Conservation (phyloP, 495 filamentous ascomycete genomes). For the Lasiosphaeria hispida region DNA sequence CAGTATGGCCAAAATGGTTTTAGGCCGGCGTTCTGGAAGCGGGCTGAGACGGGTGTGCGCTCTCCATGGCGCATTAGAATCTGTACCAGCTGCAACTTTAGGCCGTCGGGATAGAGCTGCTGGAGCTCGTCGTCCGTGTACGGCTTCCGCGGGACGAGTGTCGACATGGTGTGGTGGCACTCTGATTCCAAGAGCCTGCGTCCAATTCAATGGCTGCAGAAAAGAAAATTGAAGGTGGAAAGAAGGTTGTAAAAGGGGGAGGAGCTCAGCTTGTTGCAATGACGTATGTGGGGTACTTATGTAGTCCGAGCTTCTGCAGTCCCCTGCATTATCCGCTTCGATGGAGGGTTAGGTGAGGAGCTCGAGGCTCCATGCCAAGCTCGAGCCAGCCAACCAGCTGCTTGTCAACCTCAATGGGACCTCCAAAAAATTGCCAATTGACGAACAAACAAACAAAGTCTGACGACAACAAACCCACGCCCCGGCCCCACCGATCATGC, state of each 20-base stretch:
- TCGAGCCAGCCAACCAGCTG: too few relatives aligned
- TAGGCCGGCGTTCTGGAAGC: slow-evolving; percentile 89
- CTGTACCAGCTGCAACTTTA: slow-evolving; percentile 87
- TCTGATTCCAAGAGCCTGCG: not conserved
- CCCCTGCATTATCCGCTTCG: too few relatives aligned
- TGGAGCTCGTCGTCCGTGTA: slow-evolving; percentile 81
- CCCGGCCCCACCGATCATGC: too few relatives aligned
- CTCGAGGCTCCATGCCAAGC: too few relatives aligned
- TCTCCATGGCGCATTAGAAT: slow-evolving; percentile 90
- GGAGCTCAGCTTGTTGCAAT: too few relatives aligned
- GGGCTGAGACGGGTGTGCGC: slow-evolving; percentile 77
- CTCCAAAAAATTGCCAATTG: too few relatives aligned
- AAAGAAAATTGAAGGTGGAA: not conserved
- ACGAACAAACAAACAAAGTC: too few relatives aligned
- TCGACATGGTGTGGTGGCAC: slow-evolving; percentile 59
- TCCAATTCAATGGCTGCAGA: not conserved
- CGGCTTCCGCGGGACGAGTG: slow-evolving; percentile 66
- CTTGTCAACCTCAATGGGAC: too few relatives aligned
- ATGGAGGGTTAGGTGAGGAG: too few relatives aligned
- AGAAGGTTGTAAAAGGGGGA: not conserved
- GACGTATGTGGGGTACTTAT: too few relatives aligned
- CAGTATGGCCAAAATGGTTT: slow-evolving; percentile 91
- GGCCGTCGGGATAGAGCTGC: slow-evolving; percentile 71
- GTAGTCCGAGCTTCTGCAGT: too few relatives aligned
- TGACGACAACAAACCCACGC: too few relatives aligned